Percentiles rank a stretch among this genome's conserved stretches.
These are phyloP conservation scores for Flaveria trinervia DNA, from an alignment of 129 eudicot genomes.

Conservation along the genomic window DNA sequence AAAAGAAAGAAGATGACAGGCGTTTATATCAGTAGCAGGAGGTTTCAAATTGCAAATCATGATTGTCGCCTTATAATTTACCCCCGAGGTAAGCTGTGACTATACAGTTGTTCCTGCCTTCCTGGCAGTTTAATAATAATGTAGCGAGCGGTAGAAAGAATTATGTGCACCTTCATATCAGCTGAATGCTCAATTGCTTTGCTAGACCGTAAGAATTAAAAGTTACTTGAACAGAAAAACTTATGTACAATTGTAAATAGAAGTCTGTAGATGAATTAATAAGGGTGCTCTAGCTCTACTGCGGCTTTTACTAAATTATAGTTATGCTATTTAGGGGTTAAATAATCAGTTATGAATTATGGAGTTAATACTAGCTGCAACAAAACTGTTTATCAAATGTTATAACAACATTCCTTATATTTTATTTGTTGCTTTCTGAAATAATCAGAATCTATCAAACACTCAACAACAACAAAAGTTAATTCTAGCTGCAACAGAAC, in stretches of 20 bases:
- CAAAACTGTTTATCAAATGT: neutral
- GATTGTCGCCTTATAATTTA: slow-evolving; percentile 95
- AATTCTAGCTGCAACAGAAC: slow-evolving; percentile 6
- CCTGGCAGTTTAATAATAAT: slow-evolving; percentile 5
- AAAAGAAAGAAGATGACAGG: slow-evolving; percentile 97
- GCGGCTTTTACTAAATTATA: slow-evolving; percentile 13
- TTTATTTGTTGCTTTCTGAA: neutral
- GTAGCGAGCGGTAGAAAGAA: slow-evolving; percentile 17
- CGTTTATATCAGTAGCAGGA: slow-evolving; percentile 93
- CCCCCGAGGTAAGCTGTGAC: slow-evolving; percentile 77
- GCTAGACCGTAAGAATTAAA: slow-evolving; percentile 1
- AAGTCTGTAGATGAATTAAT: slow-evolving; percentile 4
- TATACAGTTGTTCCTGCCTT: slow-evolving; percentile 10
- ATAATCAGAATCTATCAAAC: neutral
- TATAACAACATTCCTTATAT: neutral
- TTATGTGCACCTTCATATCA: slow-evolving; percentile 5
- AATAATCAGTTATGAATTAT: neutral
- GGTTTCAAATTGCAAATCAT: slow-evolving; percentile 94
- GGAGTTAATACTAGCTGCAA: neutral
- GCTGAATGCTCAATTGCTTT: neutral
- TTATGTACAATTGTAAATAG: slow-evolving; percentile 2
- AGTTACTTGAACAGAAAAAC: neutral
- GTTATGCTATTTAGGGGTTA: neutral
- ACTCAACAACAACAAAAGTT: neutral
- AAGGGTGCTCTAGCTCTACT: slow-evolving; percentile 5